Conservation (phyloP, 2,329 filamentous ascomycete species). For the Verruconis gallopava region DNA sequence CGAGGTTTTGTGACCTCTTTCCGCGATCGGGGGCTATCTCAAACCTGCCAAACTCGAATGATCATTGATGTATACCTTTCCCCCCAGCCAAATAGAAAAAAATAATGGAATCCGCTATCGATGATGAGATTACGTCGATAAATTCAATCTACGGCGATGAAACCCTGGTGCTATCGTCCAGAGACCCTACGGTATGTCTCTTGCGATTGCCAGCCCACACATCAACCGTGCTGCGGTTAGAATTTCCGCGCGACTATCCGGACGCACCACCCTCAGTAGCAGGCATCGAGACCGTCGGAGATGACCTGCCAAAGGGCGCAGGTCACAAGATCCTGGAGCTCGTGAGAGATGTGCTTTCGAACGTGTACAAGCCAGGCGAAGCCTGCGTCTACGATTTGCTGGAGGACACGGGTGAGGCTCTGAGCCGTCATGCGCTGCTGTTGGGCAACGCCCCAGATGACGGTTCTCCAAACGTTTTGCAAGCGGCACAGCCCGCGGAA, state of each 20-base stretch:
- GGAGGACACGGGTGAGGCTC: conserved; percentile 43
- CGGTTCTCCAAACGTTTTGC: conserved; percentile 4
- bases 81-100: too few species aligned
- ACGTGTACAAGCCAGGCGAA: conserved; percentile 57
- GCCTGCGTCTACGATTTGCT: conserved; percentile 90
- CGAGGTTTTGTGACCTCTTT: too few species aligned
- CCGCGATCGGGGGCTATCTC: too few species aligned
- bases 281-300: conserved; percentile 66
- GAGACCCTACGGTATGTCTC: conserved; percentile 15
- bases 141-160: conserved; percentile 70
- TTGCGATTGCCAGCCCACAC: conserved; percentile 55
- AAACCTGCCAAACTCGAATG: too few species aligned
- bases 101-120: conserved; percentile 33
- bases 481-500: conserved; percentile 8
- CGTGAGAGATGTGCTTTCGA: conserved; percentile 51
- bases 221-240: conserved; percentile 41
- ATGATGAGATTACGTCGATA: conserved; percentile 66
- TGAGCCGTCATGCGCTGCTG: conserved; percentile 37
- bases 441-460: conserved; percentile 19
- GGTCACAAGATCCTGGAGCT: conserved; percentile 58
- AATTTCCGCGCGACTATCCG: conserved; percentile 65
- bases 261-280: conserved; percentile 57
- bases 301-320: conserved; percentile 53
- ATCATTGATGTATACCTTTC: too few species aligned
- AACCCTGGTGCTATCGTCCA: conserved; percentile 36